Evolutionary conservation across 1,284 basidiomycete genomes (phyloP), one percentile per base, ranked within the genome.

Genomic region (Boletus nobilissimus): DNA sequence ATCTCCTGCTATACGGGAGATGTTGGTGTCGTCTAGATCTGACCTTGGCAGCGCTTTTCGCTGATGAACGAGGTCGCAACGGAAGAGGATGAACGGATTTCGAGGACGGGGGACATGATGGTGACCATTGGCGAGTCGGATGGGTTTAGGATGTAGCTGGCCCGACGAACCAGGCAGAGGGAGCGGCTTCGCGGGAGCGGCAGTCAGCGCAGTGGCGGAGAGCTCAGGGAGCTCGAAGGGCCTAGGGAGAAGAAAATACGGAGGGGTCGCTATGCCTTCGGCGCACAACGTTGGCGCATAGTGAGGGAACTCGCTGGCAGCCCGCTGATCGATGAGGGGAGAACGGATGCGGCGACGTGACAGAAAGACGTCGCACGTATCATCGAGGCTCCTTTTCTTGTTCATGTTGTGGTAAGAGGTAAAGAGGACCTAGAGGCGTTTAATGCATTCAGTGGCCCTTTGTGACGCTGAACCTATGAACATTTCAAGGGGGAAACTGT

Each of bases 61-160:
- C 80, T 90, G 87, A 51, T 86, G 85, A 51, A 89, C 88, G 66
- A 93, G 91, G 81, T 93, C 91, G 80, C 91, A 93, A 46, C 96
- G 91, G 86, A 95, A 97, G 81, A 97, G 90, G 80, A 97, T 96
- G 87, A 97, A 97, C 2, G 96, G 94, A 84, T 97, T 97, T 34
- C 93, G 90, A 0, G 96, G 96, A 7, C 96, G 92, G 46, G 95
- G 94, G 76, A 97, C 91, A 84, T 96, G 95, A 39, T 40, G 72
- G 65, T 69, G 78, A 38, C 83, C 83, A 46, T 84, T 79, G 43
- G 73, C 32, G 2, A 80, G 72, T 19, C 83, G 80, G 14, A 62
- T 46, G 64, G 73, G 68, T 72, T 83, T 85, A 5, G 78, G 64
- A 14, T 77, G 77, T n/a, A 73, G 26, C 34, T 75, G 19, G 38